Evolutionary conservation across 225 moss, liverwort and hornwort genomes (phyloP).

Genomic region (Climacium dendroides): DNA sequence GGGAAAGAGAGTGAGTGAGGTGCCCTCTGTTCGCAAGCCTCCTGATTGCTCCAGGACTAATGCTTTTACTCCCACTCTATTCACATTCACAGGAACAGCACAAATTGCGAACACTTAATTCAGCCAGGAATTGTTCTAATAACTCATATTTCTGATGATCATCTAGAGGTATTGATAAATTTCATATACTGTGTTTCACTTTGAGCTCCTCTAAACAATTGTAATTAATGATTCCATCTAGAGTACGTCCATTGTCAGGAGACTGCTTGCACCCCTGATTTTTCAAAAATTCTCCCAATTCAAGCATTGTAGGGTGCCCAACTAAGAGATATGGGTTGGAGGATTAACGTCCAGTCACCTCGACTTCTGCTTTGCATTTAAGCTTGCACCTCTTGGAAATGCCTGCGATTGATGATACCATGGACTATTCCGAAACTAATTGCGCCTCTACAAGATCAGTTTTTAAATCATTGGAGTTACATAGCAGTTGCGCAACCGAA

Average conservation of each 20-base stretch:
- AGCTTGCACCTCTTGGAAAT: neutral
- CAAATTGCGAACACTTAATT: neutral
- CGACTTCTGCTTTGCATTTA: neutral
- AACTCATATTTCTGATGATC: neutral
- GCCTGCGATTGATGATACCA: neutral
- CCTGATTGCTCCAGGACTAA: conserved; percentile 47
- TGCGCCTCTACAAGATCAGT: neutral
- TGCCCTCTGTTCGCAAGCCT: conserved; percentile 35
- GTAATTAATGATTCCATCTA: neutral
- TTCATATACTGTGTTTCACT: neutral
- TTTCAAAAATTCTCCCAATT: neutral
- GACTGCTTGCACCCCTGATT: neutral
- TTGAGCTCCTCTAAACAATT: neutral
- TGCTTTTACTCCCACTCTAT: conserved; percentile 41
- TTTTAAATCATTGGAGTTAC: neutral
- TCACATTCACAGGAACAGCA: neutral
- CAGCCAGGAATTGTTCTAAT: neutral
- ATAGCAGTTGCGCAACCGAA: neutral
- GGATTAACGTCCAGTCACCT: neutral
- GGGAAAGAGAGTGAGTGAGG: conserved; percentile 28
- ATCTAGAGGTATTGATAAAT: neutral
- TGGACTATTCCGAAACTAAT: neutral
- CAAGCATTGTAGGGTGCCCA: neutral
- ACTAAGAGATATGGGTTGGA: neutral
- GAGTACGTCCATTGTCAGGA: neutral